Percentiles rank a stretch among this genome's conserved stretches.
phyloP scores from a whole-genome alignment of 208 protist species.

The Leishmania tarentolae region DNA sequence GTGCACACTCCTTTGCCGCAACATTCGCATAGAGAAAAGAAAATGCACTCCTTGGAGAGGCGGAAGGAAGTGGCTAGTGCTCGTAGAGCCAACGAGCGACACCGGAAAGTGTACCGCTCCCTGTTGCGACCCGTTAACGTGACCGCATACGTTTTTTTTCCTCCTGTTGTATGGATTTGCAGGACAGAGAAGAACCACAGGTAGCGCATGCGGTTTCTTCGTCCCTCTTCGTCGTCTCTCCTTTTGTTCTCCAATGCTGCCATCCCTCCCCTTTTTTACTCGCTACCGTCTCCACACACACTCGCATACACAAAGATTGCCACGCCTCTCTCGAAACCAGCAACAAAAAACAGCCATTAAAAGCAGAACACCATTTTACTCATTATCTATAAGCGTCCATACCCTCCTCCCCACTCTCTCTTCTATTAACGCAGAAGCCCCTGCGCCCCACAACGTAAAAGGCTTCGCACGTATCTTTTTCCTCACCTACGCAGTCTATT shows the following conservation, averaged over 20 bases:
- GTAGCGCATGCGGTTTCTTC: too few relatives aligned
- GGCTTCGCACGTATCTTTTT: not conserved
- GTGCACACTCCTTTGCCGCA: not conserved
- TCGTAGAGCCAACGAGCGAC: not conserved
- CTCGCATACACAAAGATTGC: not conserved
- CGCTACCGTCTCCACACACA: not conserved
- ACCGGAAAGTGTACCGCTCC: not conserved
- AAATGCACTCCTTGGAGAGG: not conserved
- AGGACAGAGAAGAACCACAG: not conserved
- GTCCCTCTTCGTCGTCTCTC: not conserved
- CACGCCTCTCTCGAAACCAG: slow-evolving; percentile 2
- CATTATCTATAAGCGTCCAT: slow-evolving; percentile 1
- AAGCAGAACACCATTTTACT: not conserved
- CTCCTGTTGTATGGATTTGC: too few relatives aligned
- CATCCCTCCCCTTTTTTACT: not conserved
- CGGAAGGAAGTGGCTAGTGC: not conserved
- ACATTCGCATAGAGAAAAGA: not conserved
- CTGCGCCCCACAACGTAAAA: not conserved
- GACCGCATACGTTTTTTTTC: not conserved
- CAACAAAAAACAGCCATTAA: not conserved
- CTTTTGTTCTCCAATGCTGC: not conserved
- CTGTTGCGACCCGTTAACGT: not conserved
- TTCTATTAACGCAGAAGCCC: not conserved
- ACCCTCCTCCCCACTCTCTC: not conserved
- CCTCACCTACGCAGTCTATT: not conserved